A percentile compares a stretch with the other conserved stretches of the same genome.
These are phyloP conservation scores for Polyporus arcularius DNA, from an alignment of 768 basidiomycete species.

Conservation along the genomic window DNA sequence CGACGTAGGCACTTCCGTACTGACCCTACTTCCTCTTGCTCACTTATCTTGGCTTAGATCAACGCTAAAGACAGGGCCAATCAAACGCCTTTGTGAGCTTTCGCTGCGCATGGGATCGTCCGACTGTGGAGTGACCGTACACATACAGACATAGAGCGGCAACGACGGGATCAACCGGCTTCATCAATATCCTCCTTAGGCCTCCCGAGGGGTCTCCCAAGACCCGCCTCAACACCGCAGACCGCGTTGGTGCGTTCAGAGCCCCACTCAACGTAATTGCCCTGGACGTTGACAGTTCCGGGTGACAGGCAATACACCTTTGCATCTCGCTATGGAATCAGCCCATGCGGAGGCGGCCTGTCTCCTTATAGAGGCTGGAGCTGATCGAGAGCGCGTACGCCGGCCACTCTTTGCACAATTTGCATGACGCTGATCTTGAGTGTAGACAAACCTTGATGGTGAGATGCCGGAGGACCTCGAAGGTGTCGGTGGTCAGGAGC, in stretches of 20 bases:
- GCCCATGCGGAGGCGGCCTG: conserved; percentile 92
- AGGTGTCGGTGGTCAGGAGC: conserved; percentile 90
- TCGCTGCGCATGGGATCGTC: background rate
- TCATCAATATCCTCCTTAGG: conserved; percentile 82
- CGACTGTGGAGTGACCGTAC: background rate
- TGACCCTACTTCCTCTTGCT: conserved; percentile 34
- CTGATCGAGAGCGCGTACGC: conserved; percentile 85
- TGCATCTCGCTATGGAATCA: conserved; percentile 97
- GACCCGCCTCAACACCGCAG: conserved; percentile 82
- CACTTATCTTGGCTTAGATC: conserved; percentile 53
- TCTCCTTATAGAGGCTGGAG: conserved; percentile 90
- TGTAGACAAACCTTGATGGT: conserved; percentile 65
- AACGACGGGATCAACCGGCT: conserved; percentile 90
- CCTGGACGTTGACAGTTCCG: conserved; percentile 17
- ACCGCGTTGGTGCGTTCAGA: conserved; percentile 61
- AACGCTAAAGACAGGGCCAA: conserved; percentile 93
- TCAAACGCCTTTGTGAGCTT: conserved; percentile 81
- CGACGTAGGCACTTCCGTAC: conserved; percentile 63
- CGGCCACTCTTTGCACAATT: background rate
- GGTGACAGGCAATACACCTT: conserved; percentile 82
- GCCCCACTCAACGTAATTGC: background rate
- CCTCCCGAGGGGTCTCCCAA: conserved; percentile 77
- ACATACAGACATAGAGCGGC: conserved; percentile 84
- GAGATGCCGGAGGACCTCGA: conserved; percentile 86
- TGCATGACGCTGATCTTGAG: too few relatives aligned